phyloP scores from a whole-genome alignment of 805 yeast species.

The Lipomyces sp. region DNA sequence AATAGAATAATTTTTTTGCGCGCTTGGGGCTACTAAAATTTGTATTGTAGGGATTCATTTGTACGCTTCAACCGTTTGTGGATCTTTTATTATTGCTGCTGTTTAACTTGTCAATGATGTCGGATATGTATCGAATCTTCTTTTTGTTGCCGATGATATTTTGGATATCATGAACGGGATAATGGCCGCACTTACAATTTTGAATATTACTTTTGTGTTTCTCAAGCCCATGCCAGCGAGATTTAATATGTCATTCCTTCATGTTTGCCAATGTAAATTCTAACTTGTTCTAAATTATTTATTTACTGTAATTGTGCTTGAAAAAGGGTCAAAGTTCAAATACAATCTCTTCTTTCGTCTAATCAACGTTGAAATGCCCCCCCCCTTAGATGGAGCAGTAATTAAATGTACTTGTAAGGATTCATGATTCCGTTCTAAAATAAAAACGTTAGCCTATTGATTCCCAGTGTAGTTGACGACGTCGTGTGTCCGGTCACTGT shows the following conservation, averaged over 20 bases:
- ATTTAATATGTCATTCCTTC: neutral
- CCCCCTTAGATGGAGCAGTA: neutral
- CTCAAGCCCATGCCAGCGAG: too few species aligned
- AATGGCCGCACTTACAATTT: neutral
- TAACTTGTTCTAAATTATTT: neutral
- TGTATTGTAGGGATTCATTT: constrained; percentile 2
- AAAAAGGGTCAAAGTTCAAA: neutral
- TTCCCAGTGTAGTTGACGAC: neutral
- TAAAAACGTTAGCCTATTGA: constrained; percentile 8
- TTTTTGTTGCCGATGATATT: constrained; percentile 11
- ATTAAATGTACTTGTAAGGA: constrained; percentile 85
- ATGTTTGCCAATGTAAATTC: neutral
- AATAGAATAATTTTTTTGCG: neutral
- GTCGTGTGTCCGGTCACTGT: neutral
- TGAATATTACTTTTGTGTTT: too few species aligned
- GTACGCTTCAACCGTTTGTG: neutral
- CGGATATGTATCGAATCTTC: neutral
- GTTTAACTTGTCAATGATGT: neutral
- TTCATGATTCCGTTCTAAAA: constrained; percentile 75
- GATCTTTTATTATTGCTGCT: neutral
- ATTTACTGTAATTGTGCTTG: neutral
- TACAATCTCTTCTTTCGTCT: neutral
- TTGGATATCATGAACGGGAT: neutral
- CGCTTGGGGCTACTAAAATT: neutral
- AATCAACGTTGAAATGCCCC: neutral